A percentile compares a stretch with the other conserved stretches of the same genome.
These are phyloP conservation scores for Leccinum subrobustum DNA, from an alignment of 1,284 basidiomycete genomes.

Conservation along the genomic window DNA sequence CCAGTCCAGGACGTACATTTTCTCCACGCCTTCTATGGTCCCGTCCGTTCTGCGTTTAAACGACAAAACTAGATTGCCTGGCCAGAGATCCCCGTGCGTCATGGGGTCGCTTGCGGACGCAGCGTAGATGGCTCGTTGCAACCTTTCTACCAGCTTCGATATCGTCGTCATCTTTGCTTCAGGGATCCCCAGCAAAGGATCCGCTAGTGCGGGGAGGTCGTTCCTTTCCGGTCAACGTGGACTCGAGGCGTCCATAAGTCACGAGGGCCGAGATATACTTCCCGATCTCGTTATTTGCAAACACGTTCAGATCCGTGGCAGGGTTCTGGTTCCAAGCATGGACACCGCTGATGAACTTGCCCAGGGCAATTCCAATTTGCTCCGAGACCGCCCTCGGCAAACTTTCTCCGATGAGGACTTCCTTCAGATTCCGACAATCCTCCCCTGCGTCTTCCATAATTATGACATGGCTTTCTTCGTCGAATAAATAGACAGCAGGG, in stretches of 20 bases:
- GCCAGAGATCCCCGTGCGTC: constrained; percentile 61
- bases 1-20: constrained; percentile 58
- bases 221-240: constrained; percentile 41
- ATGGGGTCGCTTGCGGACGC: constrained; percentile 33
- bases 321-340: constrained; percentile 44
- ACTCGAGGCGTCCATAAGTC: constrained; percentile 49
- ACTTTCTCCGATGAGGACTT: constrained; percentile 41
- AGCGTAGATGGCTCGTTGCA: constrained; percentile 36
- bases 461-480: constrained; percentile 46
- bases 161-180: constrained; percentile 39
- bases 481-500: constrained; percentile 50
- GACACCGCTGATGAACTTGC: constrained; percentile 47
- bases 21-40: constrained; percentile 33
- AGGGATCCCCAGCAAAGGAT: constrained; percentile 41
- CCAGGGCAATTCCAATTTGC: constrained; percentile 50
- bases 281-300: constrained; percentile 42
- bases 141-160: constrained; percentile 36
- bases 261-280: constrained; percentile 42
- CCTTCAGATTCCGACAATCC: constrained; percentile 44
- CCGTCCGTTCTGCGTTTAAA: constrained; percentile 24
- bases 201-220: constrained; percentile 33
- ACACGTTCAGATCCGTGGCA: constrained; percentile 33
- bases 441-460: constrained; percentile 62
- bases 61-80: constrained; percentile 55
- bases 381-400: constrained; percentile 35